Percentiles rank a stretch among this genome's conserved stretches.
Evolutionary conservation across 1,139 yeast species (phyloP).

Genomic region (Pichia inconspicua): DNA sequence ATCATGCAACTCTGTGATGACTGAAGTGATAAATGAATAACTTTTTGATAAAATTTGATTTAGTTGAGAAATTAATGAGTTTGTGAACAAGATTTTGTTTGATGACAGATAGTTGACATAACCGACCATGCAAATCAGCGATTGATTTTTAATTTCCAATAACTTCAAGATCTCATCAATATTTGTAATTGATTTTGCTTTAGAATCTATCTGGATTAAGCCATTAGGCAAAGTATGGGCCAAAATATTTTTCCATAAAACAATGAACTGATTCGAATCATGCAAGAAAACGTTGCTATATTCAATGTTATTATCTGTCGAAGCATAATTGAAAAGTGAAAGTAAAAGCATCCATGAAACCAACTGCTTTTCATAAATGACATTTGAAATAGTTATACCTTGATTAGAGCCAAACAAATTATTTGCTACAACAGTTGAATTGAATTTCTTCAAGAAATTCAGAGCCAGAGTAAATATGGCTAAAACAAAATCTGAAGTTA

Average conservation of each 20-base stretch:
- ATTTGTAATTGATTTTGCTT: conserved; percentile 24
- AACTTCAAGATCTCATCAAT: conserved; percentile 36
- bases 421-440: conserved; percentile 27
- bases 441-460: conserved; percentile 32
- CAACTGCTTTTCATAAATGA: conserved; percentile 35
- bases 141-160: conserved; percentile 40
- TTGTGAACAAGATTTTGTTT: conserved; percentile 25
- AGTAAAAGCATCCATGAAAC: conserved; percentile 70
- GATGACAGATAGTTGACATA: conserved; percentile 31
- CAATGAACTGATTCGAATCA: conserved; percentile 51
- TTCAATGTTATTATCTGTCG: conserved; percentile 33
- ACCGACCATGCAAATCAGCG: conserved; percentile 39
- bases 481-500: conserved; percentile 31
- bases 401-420: conserved; percentile 30
- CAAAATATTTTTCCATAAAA: conserved; percentile 76
- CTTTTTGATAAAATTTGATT: conserved; percentile 38
- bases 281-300: conserved; percentile 61
- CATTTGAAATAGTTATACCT: conserved; percentile 34
- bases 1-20: conserved; percentile 21
- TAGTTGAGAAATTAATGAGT: conserved; percentile 36
- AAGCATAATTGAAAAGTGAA: conserved; percentile 61
- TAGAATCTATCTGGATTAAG: conserved; percentile 22
- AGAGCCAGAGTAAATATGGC: conserved; percentile 27
- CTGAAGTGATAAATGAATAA: conserved; percentile 27
- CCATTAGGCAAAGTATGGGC: conserved; percentile 38